Evolutionary conservation across 805 yeast genomes (phyloP).

Genomic region (Zygosaccharomyces kombuchaensis): DNA sequence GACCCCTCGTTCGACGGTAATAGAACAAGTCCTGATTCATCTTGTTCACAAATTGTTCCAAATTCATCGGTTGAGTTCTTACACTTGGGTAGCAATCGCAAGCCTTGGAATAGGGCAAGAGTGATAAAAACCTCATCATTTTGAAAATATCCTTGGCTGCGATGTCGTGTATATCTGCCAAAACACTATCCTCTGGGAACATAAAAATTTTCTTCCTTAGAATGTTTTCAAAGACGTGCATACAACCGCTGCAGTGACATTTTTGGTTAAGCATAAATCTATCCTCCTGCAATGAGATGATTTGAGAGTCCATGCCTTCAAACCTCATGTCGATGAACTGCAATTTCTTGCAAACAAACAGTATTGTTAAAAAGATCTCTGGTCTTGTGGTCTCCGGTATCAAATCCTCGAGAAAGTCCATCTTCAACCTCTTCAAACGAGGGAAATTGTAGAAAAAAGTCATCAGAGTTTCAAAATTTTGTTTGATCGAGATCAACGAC

Average conservation of each 20-base stretch:
- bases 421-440: slow-evolving; percentile 37
- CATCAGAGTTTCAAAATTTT: slow-evolving; percentile 33
- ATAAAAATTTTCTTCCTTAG: slow-evolving; percentile 35
- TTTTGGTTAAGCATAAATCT: slow-evolving; percentile 31
- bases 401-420: slow-evolving; percentile 38
- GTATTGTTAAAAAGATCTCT: slow-evolving; percentile 34
- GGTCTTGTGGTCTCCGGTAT: slow-evolving; percentile 34
- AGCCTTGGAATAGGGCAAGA: slow-evolving; percentile 42
- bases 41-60: slow-evolving; percentile 28
- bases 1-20: slow-evolving; percentile 26
- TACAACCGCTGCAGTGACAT: slow-evolving; percentile 32
- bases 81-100: slow-evolving; percentile 42
- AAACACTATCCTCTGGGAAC: slow-evolving; percentile 27
- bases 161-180: slow-evolving; percentile 28
- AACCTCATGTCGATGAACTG: slow-evolving; percentile 40
- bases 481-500: slow-evolving; percentile 40
- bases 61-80: slow-evolving; percentile 39
- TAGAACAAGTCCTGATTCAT: slow-evolving; percentile 26
- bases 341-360: slow-evolving; percentile 33
- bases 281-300: slow-evolving; percentile 25
- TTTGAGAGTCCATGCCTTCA: slow-evolving; percentile 33
- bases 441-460: slow-evolving; percentile 29
- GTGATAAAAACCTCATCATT: slow-evolving; percentile 34
- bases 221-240: slow-evolving; percentile 31
- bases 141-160: slow-evolving; percentile 37